Base-by-base conservation (phyloP, 2,329 filamentous ascomycete species). In the Diplodia seriata region DNA sequence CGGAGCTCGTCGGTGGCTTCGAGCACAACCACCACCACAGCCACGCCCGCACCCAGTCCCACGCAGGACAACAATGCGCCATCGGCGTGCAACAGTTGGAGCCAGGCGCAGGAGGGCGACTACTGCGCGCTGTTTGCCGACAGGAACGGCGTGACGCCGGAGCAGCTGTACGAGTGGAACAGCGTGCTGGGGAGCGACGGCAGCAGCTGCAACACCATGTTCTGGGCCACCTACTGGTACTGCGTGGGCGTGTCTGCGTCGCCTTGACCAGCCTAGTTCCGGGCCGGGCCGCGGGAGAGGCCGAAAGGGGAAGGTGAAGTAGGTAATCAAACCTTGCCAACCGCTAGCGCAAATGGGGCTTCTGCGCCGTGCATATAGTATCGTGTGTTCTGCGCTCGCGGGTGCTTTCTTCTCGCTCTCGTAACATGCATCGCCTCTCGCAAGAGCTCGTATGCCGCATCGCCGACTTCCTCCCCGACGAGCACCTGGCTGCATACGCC, bases 91-190 rank as follows among this genome's bases (percentile, higher is more conserved):
- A 72, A 74, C 40, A 72, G 72, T 67, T 78, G 73, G 68, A 69
- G 70, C 18, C 51, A 67, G 61, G 73, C 74, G 11, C 36, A 68
- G 23, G n/a, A 54, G 1, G 76, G 75, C 2, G 71, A 74, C 31
- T 70, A 53, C 29, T 79, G 77, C 67, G 66, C 40, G 2, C 64
- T 67, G 5, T 76, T 77, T 40, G 75, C 75, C 5, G 33, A 36
- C 5, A 36, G 33, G 9, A 36, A 36, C 61, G 70, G 71, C 49
- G 73, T 77, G 51, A 71, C 69, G 11, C 68, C 70, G 14, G 62
- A 63, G 11, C 63, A 75, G n/a, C 69, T 77, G 7, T 76, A 76
- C 55, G 66, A 68, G 2, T 78, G 75, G 75, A 77, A 78, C 63
- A 20, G 70, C 7, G 70, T 75, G 3, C 68, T 78, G 2, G 75